Conservation (phyloP, 108 stramenopile species). For the Pseudonitzschia pungens region DNA sequence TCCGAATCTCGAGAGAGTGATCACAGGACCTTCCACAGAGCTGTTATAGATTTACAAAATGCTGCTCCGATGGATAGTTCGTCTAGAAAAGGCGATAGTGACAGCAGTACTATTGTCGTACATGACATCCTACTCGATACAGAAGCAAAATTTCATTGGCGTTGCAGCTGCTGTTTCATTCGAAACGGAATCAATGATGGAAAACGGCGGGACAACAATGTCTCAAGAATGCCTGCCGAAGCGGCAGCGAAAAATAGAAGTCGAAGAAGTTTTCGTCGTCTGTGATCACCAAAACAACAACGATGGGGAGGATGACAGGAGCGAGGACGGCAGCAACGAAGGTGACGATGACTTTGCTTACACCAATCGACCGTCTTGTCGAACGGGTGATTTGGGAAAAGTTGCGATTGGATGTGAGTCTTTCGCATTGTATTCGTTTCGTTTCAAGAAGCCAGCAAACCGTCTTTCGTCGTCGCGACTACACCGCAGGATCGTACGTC, state of each 20-base stretch:
- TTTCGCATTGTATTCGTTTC: background rate
- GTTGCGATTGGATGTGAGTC: conserved; percentile 3
- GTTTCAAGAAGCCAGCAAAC: background rate
- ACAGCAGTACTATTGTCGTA: too few relatives aligned
- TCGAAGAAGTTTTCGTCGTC: background rate
- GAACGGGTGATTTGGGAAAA: conserved; percentile 8
- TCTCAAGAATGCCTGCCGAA: background rate
- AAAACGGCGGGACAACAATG: background rate
- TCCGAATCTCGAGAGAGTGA: too few relatives aligned
- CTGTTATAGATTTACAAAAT: too few relatives aligned
- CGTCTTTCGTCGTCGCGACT: background rate
- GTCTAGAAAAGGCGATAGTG: too few relatives aligned
- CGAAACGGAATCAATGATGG: background rate
- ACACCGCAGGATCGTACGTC: too few relatives aligned
- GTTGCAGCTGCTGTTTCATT: background rate
- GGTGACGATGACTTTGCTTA: background rate
- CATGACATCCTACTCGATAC: too few relatives aligned
- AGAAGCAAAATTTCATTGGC: background rate
- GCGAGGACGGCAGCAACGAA: background rate
- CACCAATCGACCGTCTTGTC: background rate
- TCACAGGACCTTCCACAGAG: too few relatives aligned
- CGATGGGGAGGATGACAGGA: background rate
- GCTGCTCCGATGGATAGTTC: too few relatives aligned
- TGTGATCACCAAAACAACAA: background rate
- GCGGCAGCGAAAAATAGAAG: background rate